Evolutionary conservation across 2,329 filamentous ascomycete genomes (phyloP), one percentile per base, ranked within the genome.

Genomic region (Ustilaginoidea virens): DNA sequence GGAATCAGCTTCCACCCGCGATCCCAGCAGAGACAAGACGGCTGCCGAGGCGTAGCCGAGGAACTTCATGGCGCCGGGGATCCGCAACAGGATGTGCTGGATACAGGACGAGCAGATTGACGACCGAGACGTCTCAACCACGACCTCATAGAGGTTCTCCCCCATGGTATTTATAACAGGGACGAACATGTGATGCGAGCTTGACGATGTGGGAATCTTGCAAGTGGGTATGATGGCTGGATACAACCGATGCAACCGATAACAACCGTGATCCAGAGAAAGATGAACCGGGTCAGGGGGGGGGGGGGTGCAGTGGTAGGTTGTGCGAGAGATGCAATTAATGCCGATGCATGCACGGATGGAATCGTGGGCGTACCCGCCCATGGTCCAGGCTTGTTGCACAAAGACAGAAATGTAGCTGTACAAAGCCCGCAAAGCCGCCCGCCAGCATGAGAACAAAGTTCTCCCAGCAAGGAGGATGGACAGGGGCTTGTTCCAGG

Each of bases 1-100:
- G 7, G 73, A 77, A 11, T 33, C 36, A 6, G 38, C 43, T 11
- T 32, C 35, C 13, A 25, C 27, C 17, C 31, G 29, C 11, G 17
- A 27, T n/a, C 39, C 37, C 15, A 40, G 23, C 12, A 36, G 11
- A 27, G 39, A 36, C 7, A 42, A 23, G 11, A 35, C 18, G 11
- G 42, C 34, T 22, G 35, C 34, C 30, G 37, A 33, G 21, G 38
- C 38, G 19, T 39, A 36, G 26, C 35, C 33, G 7, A 38, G 15
- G 13, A 43, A 34, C 34, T 38, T 39, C 42, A 44, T 42, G 22
- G 27, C 27, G 16, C 23, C 30, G 4, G 29, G 25, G 17, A 34
- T 23, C 12, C 21, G 25, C 10, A 30, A 28, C n/a, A 36, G 11
- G n/a, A 17, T 28, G n/a, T 33, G 28, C 19, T 33, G 34, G 25